Evolutionary conservation across 2,329 filamentous ascomycete species (phyloP).

Genomic region (Dactylonectria estremocensis): DNA sequence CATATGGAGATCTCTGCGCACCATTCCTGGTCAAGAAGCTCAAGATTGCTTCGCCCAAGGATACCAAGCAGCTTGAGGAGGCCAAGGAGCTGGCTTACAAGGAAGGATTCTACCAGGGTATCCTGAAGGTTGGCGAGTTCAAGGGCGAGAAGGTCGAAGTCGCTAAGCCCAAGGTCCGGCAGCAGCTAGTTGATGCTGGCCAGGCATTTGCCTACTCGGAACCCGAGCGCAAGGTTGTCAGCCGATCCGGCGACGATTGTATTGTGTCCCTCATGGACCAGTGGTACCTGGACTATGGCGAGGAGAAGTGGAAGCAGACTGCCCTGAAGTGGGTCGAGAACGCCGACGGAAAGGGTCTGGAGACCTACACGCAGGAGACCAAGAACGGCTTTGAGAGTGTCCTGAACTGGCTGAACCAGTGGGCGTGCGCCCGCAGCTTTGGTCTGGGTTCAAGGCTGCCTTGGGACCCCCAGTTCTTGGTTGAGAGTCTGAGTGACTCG

Average conservation of each 20-base stretch:
- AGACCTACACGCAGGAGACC: conserved; percentile 85
- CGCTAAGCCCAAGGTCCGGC: conserved; percentile 88
- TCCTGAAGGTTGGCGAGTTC: conserved; percentile 89
- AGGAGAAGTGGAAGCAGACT: conserved; percentile 86
- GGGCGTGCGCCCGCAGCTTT: conserved; percentile 93
- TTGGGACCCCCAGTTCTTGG: conserved; percentile 92
- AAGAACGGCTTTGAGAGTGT: conserved; percentile 88
- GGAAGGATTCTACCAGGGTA: conserved; percentile 96
- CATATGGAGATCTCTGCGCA: conserved; percentile 88
- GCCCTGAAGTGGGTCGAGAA: conserved; percentile 82
- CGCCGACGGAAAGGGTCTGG: conserved; percentile 76
- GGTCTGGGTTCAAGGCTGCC: conserved; percentile 95
- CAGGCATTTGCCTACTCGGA: conserved; percentile 94
- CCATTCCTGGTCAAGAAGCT: conserved; percentile 89
- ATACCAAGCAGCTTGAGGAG: conserved; percentile 88
- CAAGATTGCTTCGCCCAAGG: conserved; percentile 98
- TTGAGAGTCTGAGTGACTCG: conserved; percentile 92
- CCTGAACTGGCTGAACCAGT: conserved; percentile 93
- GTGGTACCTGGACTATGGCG: conserved; percentile 98
- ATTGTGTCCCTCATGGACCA: conserved; percentile 95
- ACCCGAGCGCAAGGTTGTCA: conserved; percentile 90
- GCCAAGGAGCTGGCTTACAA: conserved; percentile 98
- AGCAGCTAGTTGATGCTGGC: conserved; percentile 81
- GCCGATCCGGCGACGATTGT: conserved; percentile 91
- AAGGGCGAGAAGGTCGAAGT: conserved; percentile 88